Evolutionary conservation across 1,284 basidiomycete species (phyloP).

Genomic region (Takashimella koratensis): DNA sequence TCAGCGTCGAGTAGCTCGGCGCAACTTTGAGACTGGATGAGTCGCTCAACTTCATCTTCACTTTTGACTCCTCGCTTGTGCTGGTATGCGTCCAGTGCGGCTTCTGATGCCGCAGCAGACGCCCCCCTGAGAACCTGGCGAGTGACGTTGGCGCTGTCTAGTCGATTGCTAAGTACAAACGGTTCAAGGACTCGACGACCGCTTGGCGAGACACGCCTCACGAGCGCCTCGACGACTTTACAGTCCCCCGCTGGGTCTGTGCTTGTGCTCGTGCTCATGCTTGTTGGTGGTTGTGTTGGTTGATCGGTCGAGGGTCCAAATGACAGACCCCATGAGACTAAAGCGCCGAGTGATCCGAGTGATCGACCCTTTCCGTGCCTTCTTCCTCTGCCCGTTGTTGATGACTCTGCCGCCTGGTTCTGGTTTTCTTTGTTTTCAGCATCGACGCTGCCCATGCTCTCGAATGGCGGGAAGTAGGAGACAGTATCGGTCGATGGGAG

Average conservation of each 20-base stretch:
- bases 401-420: not conserved
- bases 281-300: not conserved
- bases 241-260: not conserved
- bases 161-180: slow-evolving; percentile 7
- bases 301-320: not conserved
- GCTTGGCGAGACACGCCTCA: slow-evolving; percentile 15
- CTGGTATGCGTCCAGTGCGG: not conserved
- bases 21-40: slow-evolving; percentile 3
- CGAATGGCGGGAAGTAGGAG: slow-evolving; percentile 36
- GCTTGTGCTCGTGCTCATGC: not conserved
- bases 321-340: slow-evolving; percentile 1
- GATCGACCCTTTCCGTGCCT: slow-evolving; percentile 19
- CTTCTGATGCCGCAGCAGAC: too few relatives aligned
- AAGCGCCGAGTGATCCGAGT: slow-evolving; percentile 15
- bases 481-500: slow-evolving; percentile 28
- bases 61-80: slow-evolving; percentile 19
- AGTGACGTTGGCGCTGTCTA: not conserved
- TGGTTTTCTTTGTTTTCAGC: slow-evolving; percentile 1
- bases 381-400: not conserved
- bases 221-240: slow-evolving; percentile 21
- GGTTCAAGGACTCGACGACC: slow-evolving; percentile 27
- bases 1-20: not conserved
- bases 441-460: slow-evolving; percentile 23
- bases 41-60: slow-evolving; percentile 19
- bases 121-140: too few relatives aligned